Evolutionary conservation across 2,329 filamentous ascomycete genomes (phyloP).

Genomic region (Pseudogymnoascus sp.): DNA sequence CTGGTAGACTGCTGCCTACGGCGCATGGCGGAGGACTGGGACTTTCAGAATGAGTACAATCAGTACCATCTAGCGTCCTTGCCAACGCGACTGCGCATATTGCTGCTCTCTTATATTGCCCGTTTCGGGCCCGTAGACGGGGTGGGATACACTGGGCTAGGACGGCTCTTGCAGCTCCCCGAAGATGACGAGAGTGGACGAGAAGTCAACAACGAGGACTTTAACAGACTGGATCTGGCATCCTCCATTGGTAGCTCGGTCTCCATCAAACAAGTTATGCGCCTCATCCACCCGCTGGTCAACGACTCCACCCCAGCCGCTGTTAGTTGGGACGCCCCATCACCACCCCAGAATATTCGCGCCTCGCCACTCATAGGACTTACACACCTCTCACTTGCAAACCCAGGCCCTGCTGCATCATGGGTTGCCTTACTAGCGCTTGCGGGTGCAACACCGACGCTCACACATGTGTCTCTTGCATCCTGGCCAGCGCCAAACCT

Average conservation of each 20-base stretch:
- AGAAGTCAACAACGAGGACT: slow-evolving; percentile 36
- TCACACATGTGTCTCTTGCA: slow-evolving; percentile 56
- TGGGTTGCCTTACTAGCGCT: slow-evolving; percentile 53
- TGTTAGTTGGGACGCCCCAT: slow-evolving; percentile 24
- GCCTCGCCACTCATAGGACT: slow-evolving; percentile 42
- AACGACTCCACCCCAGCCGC: background rate
- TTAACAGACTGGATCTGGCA: slow-evolving; percentile 48
- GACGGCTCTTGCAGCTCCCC: slow-evolving; percentile 36
- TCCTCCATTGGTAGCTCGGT: slow-evolving; percentile 45
- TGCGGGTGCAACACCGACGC: slow-evolving; percentile 43
- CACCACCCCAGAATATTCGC: slow-evolving; percentile 17
- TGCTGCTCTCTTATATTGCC: slow-evolving; percentile 45
- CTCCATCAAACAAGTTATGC: slow-evolving; percentile 44
- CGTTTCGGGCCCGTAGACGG: slow-evolving; percentile 38
- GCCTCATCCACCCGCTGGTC: slow-evolving; percentile 37
- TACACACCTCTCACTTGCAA: slow-evolving; percentile 53
- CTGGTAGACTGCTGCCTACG: slow-evolving; percentile 46
- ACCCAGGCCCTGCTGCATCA: slow-evolving; percentile 34
- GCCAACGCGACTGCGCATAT: slow-evolving; percentile 45
- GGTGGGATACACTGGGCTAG: slow-evolving; percentile 44
- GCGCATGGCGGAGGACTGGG: slow-evolving; percentile 47
- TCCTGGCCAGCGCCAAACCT: slow-evolving; percentile 55
- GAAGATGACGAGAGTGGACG: slow-evolving; percentile 23
- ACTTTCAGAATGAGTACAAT: slow-evolving; percentile 47
- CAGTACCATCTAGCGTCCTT: slow-evolving; percentile 49